Conservation (phyloP, 345 rosid species). For the Lepidium didymum region DNA sequence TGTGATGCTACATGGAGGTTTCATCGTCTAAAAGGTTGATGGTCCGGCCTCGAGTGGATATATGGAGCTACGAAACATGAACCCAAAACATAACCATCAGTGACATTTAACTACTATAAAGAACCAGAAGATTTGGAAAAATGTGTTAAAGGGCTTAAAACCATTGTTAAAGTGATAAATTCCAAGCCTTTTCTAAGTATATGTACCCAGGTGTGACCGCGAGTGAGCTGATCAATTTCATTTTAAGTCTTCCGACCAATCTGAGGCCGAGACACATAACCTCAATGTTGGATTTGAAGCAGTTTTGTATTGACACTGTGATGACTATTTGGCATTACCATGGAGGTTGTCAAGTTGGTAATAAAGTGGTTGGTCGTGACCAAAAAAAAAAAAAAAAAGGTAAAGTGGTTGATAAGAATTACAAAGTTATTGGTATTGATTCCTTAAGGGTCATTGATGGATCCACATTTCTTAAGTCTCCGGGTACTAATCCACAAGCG, state of each 20-base stretch:
- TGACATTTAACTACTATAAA: conserved; percentile 54
- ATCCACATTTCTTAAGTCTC: conserved; percentile 32
- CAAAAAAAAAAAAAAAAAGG: no score
- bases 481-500: background rate
- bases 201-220: conserved; percentile 28
- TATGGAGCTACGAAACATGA: conserved; percentile 34
- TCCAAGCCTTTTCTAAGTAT: conserved; percentile 38
- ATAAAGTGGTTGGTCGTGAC: no score
- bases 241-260: conserved; percentile 38
- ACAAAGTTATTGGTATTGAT: conserved; percentile 39
- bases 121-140: conserved; percentile 44
- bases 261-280: conserved; percentile 37
- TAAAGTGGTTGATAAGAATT: conserved; percentile 41
- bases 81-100: conserved; percentile 46
- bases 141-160: conserved; percentile 46
- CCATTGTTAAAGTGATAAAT: conserved; percentile 36
- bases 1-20: conserved; percentile 27
- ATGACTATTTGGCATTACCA: conserved; percentile 54
- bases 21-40: conserved; percentile 35
- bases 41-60: conserved; percentile 49
- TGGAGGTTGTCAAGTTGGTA: conserved; percentile 54
- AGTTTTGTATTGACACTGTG: conserved; percentile 49
- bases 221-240: conserved; percentile 27
- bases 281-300: conserved; percentile 36
- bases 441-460: conserved; percentile 44